phyloP scores from a whole-genome alignment of 2,329 filamentous ascomycete genomes.

The Penicillium digitatum region DNA sequence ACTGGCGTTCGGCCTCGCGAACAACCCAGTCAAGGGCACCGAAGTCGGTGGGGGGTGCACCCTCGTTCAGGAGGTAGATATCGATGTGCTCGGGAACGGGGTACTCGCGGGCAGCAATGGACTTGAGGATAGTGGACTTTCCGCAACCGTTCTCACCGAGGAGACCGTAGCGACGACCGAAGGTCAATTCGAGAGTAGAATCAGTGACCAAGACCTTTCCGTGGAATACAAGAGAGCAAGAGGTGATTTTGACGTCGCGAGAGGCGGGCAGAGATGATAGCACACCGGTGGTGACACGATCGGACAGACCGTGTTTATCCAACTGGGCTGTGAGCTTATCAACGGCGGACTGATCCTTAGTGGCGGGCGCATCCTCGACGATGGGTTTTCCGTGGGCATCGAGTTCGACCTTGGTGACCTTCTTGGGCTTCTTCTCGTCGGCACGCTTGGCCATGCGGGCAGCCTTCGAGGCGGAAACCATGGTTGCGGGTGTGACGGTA shows the following conservation, averaged over 20 bases:
- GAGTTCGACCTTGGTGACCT: constrained; percentile 64
- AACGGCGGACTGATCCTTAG: constrained; percentile 68
- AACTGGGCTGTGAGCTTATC: constrained; percentile 87
- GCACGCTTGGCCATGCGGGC: constrained; percentile 64
- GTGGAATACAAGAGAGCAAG: constrained; percentile 91
- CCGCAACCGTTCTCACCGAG: constrained; percentile 98
- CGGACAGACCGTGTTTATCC: constrained; percentile 93
- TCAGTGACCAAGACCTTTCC: constrained; percentile 94
- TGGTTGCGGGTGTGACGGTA: constrained; percentile 35
- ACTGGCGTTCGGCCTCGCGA: constrained; percentile 85
- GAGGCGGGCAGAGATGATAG: constrained; percentile 77
- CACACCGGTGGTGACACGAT: constrained; percentile 97
- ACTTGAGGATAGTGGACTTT: constrained; percentile 96
- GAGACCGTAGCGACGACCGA: constrained; percentile 87
- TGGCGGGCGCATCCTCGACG: constrained; percentile 62
- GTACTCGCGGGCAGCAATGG: constrained; percentile 88
- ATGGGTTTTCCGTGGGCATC: constrained; percentile 58
- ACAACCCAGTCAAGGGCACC: constrained; percentile 98
- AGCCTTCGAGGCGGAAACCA: constrained; percentile 67
- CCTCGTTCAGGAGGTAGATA: constrained; percentile 97
- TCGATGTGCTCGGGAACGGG: constrained; percentile 95
- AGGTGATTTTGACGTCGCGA: constrained; percentile 96
- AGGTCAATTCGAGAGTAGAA: constrained; percentile 87
- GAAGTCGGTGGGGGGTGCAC: constrained; percentile 80
- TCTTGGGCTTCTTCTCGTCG: constrained; percentile 56